Evolutionary conservation across 352 stramenopile genomes (phyloP).

Genomic region (Globisporangium ultimum): DNA sequence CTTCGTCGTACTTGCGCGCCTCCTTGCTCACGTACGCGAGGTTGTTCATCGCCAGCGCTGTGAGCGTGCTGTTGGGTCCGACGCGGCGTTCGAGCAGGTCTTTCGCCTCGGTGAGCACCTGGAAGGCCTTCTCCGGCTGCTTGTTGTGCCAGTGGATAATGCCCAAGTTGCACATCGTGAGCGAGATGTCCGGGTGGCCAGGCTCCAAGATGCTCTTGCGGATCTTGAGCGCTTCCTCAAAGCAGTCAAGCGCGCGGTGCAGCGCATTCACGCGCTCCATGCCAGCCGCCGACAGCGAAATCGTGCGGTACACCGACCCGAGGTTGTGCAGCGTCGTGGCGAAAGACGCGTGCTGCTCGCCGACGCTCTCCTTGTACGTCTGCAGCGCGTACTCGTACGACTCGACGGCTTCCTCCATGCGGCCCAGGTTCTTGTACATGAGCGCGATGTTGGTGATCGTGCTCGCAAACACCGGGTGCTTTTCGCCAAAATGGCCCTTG

Average conservation of each 20-base stretch:
- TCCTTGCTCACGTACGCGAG: slow-evolving; percentile 80
- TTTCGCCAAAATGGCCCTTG: slow-evolving; percentile 71
- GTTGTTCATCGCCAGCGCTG: slow-evolving; percentile 82
- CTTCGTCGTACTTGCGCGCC: slow-evolving; percentile 59
- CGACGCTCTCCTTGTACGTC: slow-evolving; percentile 78
- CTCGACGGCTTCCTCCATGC: slow-evolving; percentile 72
- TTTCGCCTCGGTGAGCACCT: slow-evolving; percentile 55
- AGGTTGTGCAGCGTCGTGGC: slow-evolving; percentile 83
- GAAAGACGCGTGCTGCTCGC: slow-evolving; percentile 80
- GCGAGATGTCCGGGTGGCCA: slow-evolving; percentile 70
- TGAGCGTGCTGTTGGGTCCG: slow-evolving; percentile 51
- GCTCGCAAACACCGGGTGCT: slow-evolving; percentile 77
- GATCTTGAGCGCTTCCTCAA: slow-evolving; percentile 79
- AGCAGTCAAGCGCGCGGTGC: slow-evolving; percentile 70
- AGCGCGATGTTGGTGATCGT: slow-evolving; percentile 86
- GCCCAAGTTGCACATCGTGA: slow-evolving; percentile 82
- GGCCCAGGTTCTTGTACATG: slow-evolving; percentile 85
- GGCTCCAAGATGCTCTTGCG: slow-evolving; percentile 63
- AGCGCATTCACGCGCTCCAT: slow-evolving; percentile 70
- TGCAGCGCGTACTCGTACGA: slow-evolving; percentile 79
- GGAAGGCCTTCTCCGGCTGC: slow-evolving; percentile 62
- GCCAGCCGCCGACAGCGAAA: slow-evolving; percentile 47
- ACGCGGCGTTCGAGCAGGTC: slow-evolving; percentile 61
- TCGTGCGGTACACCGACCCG: slow-evolving; percentile 64
- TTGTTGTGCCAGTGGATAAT: slow-evolving; percentile 84